phyloP scores from a whole-genome alignment of 768 basidiomycete species.

The Termitomyces sp. region DNA sequence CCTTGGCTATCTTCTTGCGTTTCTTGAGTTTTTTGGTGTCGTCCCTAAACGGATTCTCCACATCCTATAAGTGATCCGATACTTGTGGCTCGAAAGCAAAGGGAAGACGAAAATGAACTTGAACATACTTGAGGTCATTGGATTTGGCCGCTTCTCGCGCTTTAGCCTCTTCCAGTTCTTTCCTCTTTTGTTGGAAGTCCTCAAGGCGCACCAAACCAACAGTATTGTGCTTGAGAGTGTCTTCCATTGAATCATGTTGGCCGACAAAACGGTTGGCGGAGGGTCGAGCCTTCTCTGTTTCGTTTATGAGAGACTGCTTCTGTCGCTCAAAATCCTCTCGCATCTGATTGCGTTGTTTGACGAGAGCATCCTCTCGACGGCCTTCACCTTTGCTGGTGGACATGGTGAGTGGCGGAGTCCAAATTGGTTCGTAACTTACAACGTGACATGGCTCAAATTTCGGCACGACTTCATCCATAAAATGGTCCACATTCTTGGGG shows the following conservation, averaged over 20 bases:
- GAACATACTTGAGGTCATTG: slow-evolving; percentile 81
- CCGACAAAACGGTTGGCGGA: slow-evolving; percentile 87
- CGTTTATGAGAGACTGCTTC: slow-evolving; percentile 74
- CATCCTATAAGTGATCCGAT: slow-evolving; percentile 60
- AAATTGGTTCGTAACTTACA: slow-evolving; percentile 14
- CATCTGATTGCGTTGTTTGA: slow-evolving; percentile 75
- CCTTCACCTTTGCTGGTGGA: slow-evolving; percentile 74
- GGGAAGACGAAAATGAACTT: slow-evolving; percentile 15
- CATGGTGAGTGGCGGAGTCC: slow-evolving; percentile 42
- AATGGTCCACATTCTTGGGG: slow-evolving; percentile 88
- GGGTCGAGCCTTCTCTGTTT: slow-evolving; percentile 90
- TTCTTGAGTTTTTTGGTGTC: slow-evolving; percentile 86
- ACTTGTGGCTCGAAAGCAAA: slow-evolving; percentile 11
- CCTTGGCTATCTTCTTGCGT: slow-evolving; percentile 84
- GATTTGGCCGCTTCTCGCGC: slow-evolving; percentile 83
- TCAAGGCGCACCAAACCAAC: slow-evolving; percentile 89
- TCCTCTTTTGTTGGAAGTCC: slow-evolving; percentile 86
- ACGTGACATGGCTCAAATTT: slow-evolving; percentile 12
- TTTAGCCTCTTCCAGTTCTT: slow-evolving; percentile 88
- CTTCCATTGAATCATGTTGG: slow-evolving; percentile 92
- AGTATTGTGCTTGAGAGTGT: slow-evolving; percentile 83
- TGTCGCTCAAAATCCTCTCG: slow-evolving; percentile 80
- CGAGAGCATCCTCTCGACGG: slow-evolving; percentile 80
- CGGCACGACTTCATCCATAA: not conserved
- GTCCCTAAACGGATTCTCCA: slow-evolving; percentile 86